A percentile compares a stretch with the other conserved stretches of the same genome.
Conservation (phyloP, 768 basidiomycete species). For the Leccinum uliginosum region DNA sequence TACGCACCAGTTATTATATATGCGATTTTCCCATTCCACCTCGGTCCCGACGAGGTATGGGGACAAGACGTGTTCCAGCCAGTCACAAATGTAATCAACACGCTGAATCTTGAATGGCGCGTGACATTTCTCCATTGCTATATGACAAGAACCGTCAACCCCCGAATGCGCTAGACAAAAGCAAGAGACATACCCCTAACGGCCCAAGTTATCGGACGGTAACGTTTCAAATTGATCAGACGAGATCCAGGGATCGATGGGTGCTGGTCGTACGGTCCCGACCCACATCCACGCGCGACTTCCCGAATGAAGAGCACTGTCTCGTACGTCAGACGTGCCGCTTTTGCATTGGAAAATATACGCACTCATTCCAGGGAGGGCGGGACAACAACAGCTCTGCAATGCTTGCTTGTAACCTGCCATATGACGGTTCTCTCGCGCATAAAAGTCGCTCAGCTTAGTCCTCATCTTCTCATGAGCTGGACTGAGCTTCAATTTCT, state of each 20-base stretch:
- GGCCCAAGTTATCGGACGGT: slow-evolving; percentile 36
- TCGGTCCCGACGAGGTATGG: slow-evolving; percentile 26
- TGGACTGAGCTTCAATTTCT: slow-evolving; percentile 26
- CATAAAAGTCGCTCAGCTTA: slow-evolving; percentile 21
- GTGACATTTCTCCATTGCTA: slow-evolving; percentile 47
- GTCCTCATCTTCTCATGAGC: slow-evolving; percentile 19
- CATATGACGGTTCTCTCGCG: slow-evolving; percentile 24
- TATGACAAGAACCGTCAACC: not conserved
- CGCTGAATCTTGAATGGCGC: slow-evolving; percentile 37
- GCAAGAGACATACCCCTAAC: slow-evolving; percentile 34
- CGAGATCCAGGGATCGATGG: slow-evolving; percentile 23
- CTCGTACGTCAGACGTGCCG: not conserved
- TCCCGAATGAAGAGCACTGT: slow-evolving; percentile 31
- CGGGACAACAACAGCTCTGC: slow-evolving; percentile 26
- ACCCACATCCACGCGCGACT: slow-evolving; percentile 32
- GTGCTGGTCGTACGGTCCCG: slow-evolving; percentile 23
- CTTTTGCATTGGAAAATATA: not conserved
- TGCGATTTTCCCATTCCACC: slow-evolving; percentile 24
- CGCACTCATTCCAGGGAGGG: slow-evolving; percentile 32
- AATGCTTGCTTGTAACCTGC: slow-evolving; percentile 29
- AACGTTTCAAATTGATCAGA: slow-evolving; percentile 38
- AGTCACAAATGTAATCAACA: slow-evolving; percentile 34
- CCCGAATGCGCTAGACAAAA: not conserved
- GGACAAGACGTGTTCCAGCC: slow-evolving; percentile 35
- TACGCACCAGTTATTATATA: slow-evolving; percentile 28